Evolutionary conservation across 2,329 filamentous ascomycete genomes (phyloP).

Genomic region (Nemania serpens): DNA sequence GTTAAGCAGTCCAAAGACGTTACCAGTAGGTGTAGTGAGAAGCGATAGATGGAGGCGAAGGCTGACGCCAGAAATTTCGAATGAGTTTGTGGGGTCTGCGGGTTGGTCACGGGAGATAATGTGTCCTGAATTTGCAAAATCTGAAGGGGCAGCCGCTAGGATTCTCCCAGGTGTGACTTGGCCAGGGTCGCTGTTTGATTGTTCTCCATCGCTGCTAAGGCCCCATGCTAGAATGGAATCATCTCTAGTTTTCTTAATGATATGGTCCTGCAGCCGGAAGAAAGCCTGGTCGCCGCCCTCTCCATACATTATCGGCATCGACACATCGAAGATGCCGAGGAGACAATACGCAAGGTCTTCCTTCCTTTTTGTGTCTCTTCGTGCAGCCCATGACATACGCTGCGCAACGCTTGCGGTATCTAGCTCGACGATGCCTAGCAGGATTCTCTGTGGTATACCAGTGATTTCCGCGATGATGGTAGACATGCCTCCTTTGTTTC

Average conservation of each 20-base stretch:
- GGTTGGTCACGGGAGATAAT: not conserved
- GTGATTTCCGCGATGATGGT: slow-evolving; percentile 1
- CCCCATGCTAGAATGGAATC: slow-evolving; percentile 15
- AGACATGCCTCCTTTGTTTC: not conserved
- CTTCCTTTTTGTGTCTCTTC: not conserved
- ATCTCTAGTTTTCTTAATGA: slow-evolving; percentile 13
- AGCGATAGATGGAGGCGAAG: not conserved
- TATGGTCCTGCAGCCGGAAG: slow-evolving; percentile 9
- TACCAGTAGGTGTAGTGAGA: not conserved
- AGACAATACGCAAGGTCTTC: slow-evolving; percentile 17
- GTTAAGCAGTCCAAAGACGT: not conserved
- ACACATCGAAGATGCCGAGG: slow-evolving; percentile 9
- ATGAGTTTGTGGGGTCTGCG: too few species aligned
- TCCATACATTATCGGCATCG: slow-evolving; percentile 13
- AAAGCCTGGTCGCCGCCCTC: slow-evolving; percentile 15
- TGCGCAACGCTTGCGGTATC: slow-evolving; percentile 6
- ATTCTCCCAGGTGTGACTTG: not conserved
- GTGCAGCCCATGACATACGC: slow-evolving; percentile 14
- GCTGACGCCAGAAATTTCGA: not conserved
- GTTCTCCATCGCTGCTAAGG: not conserved
- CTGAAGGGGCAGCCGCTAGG: not conserved
- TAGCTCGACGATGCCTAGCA: not conserved
- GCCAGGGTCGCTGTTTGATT: not conserved
- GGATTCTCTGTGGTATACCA: not conserved
- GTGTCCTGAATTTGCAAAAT: not conserved